Evolutionary conservation across 495 filamentous ascomycete species (phyloP), one percentile per base, ranked within the genome.

Genomic region (Astrocystis sublimbata): DNA sequence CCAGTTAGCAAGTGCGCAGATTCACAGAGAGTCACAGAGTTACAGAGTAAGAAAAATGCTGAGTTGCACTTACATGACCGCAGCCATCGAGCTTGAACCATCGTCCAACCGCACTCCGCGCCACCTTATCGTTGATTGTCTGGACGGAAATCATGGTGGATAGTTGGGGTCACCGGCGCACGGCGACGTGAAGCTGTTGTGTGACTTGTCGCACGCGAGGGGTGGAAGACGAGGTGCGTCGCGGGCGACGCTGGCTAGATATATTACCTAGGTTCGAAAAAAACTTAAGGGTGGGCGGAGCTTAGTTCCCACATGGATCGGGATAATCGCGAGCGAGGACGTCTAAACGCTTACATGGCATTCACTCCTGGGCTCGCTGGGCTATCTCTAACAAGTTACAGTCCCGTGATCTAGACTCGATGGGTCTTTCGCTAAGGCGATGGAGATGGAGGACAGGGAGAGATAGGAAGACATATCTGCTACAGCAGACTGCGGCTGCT

Each of bases 1-100:
- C 36, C 19, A 24, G 60, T 62, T 15, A 62, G 51, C 61, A 49
- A 47, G 19, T 2, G n/a, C 3, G 12, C 13, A 38, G 26, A 19
- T 36, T 19, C n/a, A n/a, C n/a, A n/a, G n/a, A n/a, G n/a, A n/a
- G n/a, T n/a, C n/a, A n/a, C n/a, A n/a, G n/a, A n/a, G n/a, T n/a
- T n/a, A n/a, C n/a, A n/a, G n/a, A n/a, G n/a, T n/a, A n/a, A 28
- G n/a, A 17, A 52, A 33, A 24, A 50, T 26, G 12, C 46, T 36
- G 2, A 6, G 1, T 30, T 36, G 66, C 40, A 69, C 87, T 78
- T 80, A 89, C 86, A 80, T 91, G 88, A 61, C 90, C 89, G 31
- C 81, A 89, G 67, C 86, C 85, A 62, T 92, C 89, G 17, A 93
- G 79, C 45, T 82, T 81, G 76, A 93, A 93, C 79, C 86, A 91